Conservation (phyloP, 2,329 filamentous ascomycete species). For the Colletotrichum lini region DNA sequence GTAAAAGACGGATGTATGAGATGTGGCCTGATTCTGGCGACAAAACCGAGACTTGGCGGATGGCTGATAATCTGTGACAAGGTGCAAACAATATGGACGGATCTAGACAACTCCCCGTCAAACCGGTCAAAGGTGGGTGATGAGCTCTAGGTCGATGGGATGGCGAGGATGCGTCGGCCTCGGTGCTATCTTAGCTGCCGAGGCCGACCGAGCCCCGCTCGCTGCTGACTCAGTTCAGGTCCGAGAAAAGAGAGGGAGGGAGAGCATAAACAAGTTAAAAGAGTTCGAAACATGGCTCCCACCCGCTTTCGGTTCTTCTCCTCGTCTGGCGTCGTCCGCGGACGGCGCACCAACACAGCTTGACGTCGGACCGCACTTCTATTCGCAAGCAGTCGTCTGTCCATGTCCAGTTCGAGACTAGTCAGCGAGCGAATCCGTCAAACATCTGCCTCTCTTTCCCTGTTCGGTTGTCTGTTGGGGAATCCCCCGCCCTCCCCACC, state of each 20-base stretch:
- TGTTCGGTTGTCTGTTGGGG: too few relatives aligned
- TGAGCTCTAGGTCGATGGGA: slow-evolving; percentile 25
- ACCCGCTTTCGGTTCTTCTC: neutral
- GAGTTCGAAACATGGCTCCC: neutral
- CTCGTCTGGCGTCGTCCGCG: neutral
- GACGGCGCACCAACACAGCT: neutral
- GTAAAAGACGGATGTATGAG: neutral
- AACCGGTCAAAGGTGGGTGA: neutral
- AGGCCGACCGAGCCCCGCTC: neutral
- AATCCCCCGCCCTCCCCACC: too few relatives aligned
- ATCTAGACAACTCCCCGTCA: neutral
- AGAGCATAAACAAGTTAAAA: neutral
- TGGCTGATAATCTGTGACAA: too few relatives aligned
- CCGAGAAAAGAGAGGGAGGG: too few relatives aligned
- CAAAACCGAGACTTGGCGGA: neutral
- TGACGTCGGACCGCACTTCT: neutral
- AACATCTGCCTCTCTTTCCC: too few relatives aligned
- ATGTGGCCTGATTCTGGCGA: neutral
- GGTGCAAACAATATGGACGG: neutral
- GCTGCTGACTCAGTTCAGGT: neutral
- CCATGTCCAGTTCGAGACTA: neutral
- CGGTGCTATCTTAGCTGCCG: neutral
- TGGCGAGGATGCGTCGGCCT: slow-evolving; percentile 14
- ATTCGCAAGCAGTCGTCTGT: slow-evolving; percentile 19
- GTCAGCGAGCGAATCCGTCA: neutral